These are phyloP conservation scores for Pythium coloratum DNA, from an alignment of 352 stramenopile genomes.

Conservation along the genomic window DNA sequence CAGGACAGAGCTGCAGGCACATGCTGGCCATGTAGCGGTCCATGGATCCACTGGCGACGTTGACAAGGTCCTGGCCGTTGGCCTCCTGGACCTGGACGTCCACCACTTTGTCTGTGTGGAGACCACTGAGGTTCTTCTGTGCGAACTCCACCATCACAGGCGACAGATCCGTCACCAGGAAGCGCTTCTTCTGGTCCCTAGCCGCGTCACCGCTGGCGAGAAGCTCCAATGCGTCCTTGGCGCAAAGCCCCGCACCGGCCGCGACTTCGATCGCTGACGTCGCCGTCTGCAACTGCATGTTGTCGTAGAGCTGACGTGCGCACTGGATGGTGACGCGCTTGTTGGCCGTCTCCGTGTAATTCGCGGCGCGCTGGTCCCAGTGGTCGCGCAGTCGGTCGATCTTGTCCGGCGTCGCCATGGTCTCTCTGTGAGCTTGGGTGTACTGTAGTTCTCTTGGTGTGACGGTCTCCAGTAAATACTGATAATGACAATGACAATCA, in stretches of 20 bases:
- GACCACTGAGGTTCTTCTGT: constrained; percentile 29
- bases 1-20: constrained; percentile 48
- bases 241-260: constrained; percentile 46
- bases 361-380: constrained; percentile 40
- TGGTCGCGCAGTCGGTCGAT: constrained; percentile 18
- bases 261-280: constrained; percentile 49
- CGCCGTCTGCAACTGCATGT: constrained; percentile 50
- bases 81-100: constrained; percentile 33
- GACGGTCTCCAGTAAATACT: neutral
- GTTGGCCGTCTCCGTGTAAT: constrained; percentile 52
- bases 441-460: neutral
- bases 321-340: constrained; percentile 53
- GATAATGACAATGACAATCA: no score
- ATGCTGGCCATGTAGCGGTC: constrained; percentile 56
- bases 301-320: constrained; percentile 39
- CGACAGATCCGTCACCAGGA: constrained; percentile 46
- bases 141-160: constrained; percentile 44
- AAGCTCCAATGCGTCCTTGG: constrained; percentile 35
- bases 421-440: neutral
- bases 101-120: constrained; percentile 17
- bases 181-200: constrained; percentile 27
- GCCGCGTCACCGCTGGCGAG: constrained; percentile 15
- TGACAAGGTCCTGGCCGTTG: constrained; percentile 47
- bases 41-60: constrained; percentile 32
- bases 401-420: constrained; percentile 6